Conservation (phyloP, 331 rosid species). For the Spiraea crenata region DNA sequence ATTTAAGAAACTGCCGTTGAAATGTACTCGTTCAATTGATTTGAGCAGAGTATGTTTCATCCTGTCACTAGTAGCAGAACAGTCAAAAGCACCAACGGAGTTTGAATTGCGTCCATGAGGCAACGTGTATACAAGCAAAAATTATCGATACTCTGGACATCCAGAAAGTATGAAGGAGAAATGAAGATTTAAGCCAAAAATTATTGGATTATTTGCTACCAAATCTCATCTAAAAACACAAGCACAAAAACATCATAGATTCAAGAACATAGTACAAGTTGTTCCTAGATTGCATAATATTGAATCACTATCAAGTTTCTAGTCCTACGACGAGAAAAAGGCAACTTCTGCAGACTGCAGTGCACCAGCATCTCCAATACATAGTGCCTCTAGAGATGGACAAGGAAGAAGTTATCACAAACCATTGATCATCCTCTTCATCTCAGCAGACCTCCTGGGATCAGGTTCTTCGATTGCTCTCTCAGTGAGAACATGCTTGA, state of each 20-base stretch:
- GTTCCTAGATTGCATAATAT: not conserved
- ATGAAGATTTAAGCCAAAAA: no score
- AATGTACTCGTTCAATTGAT: no score
- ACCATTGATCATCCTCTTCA: slow-evolving; percentile 80
- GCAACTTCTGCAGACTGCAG: slow-evolving; percentile 1
- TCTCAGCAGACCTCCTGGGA: slow-evolving; percentile 82
- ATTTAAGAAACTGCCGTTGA: no score
- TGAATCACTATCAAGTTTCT: slow-evolving; percentile 22
- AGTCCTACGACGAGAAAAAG: slow-evolving; percentile 22
- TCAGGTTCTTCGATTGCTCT: slow-evolving; percentile 86
- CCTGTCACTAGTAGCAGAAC: no score
- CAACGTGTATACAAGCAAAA: no score
- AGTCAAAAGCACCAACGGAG: no score
- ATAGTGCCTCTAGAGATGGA: slow-evolving; percentile 4
- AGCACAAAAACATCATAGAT: slow-evolving; percentile 5
- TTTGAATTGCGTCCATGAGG: no score
- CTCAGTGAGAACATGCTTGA: slow-evolving; percentile 88
- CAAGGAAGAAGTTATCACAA: slow-evolving; percentile 41
- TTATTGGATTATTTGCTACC: not conserved
- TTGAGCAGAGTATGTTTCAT: no score
- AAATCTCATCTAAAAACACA: not conserved
- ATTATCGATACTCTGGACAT: no score
- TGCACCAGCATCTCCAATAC: slow-evolving; percentile 17
- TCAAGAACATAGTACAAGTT: slow-evolving; percentile 11
- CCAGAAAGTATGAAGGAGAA: no score